These are phyloP conservation scores for Carex cristatella DNA, from an alignment of 176 grass and related monocot species.

Conservation along the genomic window DNA sequence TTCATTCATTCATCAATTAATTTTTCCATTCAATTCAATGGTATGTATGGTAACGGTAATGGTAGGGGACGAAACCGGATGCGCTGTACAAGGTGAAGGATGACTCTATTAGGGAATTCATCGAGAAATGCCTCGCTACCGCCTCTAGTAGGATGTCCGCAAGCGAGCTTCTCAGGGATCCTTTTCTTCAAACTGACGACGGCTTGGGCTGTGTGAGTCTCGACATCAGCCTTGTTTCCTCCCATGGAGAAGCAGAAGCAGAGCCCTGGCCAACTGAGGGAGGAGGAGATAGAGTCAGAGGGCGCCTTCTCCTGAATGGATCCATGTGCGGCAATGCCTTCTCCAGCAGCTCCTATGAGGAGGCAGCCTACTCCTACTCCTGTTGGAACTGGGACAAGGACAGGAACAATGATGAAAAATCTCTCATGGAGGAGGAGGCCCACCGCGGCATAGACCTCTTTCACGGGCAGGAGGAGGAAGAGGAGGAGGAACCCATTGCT, in stretches of 20 bases:
- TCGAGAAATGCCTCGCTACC: slow-evolving; percentile 65
- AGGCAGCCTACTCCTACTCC: slow-evolving; percentile 13
- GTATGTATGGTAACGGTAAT: not conserved
- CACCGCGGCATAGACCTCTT: slow-evolving; percentile 64
- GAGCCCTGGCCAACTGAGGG: not conserved
- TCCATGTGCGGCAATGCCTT: slow-evolving; percentile 41
- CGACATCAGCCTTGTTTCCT: not conserved
- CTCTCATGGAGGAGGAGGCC: slow-evolving; percentile 29
- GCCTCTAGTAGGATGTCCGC: slow-evolving; percentile 55
- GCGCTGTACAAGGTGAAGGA: slow-evolving; percentile 68
- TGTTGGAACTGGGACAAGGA: slow-evolving; percentile 43
- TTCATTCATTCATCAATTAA: slow-evolving; percentile 10
- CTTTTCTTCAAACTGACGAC: slow-evolving; percentile 61
- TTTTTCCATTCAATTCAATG: slow-evolving; percentile 4
- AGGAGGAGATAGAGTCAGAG: not conserved
- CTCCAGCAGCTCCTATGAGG: slow-evolving; percentile 38
- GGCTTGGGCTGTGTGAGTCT: not conserved
- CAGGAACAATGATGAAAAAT: slow-evolving; percentile 32
- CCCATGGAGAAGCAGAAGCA: not conserved
- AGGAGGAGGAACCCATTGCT: slow-evolving; percentile 49
- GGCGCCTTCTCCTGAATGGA: slow-evolving; percentile 14
- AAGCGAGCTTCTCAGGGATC: slow-evolving; percentile 68
- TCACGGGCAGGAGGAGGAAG: slow-evolving; percentile 61
- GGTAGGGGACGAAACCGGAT: slow-evolving; percentile 81
- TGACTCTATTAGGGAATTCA: slow-evolving; percentile 58